These are phyloP conservation scores for Plasmodium falciparum DNA, from an alignment of 169 alveolate genomes.

Conservation along the genomic window DNA sequence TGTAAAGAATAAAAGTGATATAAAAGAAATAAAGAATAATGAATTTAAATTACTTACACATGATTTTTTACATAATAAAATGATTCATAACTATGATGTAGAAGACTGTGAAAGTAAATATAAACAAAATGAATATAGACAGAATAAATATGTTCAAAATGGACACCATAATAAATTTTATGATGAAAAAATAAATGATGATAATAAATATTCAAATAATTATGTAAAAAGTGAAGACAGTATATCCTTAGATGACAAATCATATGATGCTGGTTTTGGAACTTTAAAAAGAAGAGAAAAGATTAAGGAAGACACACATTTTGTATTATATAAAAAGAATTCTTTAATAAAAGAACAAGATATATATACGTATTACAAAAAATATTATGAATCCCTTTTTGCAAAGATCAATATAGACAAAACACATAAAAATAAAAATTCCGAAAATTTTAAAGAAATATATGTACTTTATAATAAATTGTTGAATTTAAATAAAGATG, in stretches of 20 bases:
- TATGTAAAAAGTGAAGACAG: constrained; percentile 16
- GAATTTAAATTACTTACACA: neutral
- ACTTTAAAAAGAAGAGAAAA: neutral
- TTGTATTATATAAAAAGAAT: constrained; percentile 1
- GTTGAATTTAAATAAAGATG: constrained; percentile 12
- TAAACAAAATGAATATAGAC: too few species aligned
- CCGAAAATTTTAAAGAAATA: constrained; percentile 20
- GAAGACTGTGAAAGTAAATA: neutral
- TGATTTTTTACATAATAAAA: neutral
- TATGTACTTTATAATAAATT: constrained; percentile 30
- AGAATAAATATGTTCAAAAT: neutral
- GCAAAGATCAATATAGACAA: neutral
- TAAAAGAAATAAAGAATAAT: constrained; percentile 19
- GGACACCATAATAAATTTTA: too few species aligned
- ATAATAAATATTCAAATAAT: constrained; percentile 25
- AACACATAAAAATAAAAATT: neutral
- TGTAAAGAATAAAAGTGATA: constrained; percentile 16
- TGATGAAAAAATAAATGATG: neutral
- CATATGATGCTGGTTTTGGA: neutral
- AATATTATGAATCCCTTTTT: constrained; percentile 24
- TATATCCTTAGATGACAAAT: neutral
- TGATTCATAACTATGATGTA: neutral
- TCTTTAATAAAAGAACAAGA: constrained; percentile 1
- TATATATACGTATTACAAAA: neutral
- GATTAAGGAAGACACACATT: neutral